Conservation (phyloP, 148 eudicot species). For the Fallopia convolvulus region DNA sequence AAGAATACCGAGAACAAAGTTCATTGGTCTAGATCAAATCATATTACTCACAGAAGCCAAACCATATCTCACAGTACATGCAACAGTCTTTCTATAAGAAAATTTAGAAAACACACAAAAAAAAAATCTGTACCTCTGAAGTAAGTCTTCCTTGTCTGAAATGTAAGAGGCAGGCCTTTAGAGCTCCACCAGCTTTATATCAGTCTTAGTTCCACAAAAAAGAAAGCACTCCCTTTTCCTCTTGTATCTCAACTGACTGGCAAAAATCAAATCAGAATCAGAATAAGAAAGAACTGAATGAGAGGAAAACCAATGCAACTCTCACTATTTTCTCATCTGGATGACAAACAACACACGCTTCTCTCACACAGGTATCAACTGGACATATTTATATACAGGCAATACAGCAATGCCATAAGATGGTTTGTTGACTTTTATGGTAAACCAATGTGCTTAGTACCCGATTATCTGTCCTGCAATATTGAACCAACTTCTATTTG, state of each 20-base stretch:
- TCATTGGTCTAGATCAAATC: not conserved
- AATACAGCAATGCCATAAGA: not conserved
- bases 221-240: slow-evolving; percentile 5
- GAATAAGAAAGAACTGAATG: not conserved
- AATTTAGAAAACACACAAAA: no score
- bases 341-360: not conserved
- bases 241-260: not conserved
- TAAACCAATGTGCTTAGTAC: not conserved
- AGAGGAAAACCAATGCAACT: not conserved
- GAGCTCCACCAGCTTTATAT: not conserved
- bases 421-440: not conserved
- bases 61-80: not conserved
- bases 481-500: not conserved
- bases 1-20: not conserved
- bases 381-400: not conserved
- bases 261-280: not conserved
- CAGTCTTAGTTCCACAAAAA: not conserved
- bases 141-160: not conserved
- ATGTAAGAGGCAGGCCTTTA: not conserved
- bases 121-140: not conserved
- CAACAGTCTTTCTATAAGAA: not conserved
- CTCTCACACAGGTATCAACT: not conserved
- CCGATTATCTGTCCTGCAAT: not conserved
- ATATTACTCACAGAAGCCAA: not conserved
- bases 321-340: not conserved